phyloP scores from a whole-genome alignment of 106 monocot species.

The Acorus gramineus region DNA sequence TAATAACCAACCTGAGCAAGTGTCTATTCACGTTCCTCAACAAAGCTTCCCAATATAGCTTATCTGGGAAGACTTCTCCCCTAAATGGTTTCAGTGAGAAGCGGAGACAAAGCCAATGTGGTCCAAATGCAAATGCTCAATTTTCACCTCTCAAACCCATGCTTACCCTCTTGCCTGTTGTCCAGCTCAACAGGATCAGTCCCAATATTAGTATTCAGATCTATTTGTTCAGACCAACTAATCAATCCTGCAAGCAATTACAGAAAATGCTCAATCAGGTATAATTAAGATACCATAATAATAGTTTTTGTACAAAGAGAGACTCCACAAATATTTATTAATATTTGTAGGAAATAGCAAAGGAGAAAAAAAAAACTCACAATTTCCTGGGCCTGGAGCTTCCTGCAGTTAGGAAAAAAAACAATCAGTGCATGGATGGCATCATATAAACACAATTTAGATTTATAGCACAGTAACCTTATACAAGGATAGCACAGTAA shows the following conservation, averaged over 20 bases:
- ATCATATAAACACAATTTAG: too few relatives aligned
- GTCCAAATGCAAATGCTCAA: slow-evolving; percentile 26
- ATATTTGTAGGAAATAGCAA: too few relatives aligned
- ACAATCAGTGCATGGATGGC: too few relatives aligned
- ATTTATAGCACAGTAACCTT: too few relatives aligned
- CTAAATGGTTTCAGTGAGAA: slow-evolving; percentile 45
- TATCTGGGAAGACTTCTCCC: slow-evolving; percentile 77
- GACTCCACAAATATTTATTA: not conserved
- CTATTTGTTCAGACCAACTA: slow-evolving; percentile 21
- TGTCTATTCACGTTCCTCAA: slow-evolving; percentile 77
- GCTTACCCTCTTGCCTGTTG: slow-evolving; percentile 67
- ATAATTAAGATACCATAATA: not conserved
- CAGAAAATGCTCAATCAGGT: not conserved
- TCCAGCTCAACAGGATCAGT: slow-evolving; percentile 22
- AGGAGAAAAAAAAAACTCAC: too few relatives aligned
- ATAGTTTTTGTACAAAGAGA: not conserved
- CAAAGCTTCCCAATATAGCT: slow-evolving; percentile 68
- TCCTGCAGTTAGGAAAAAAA: too few relatives aligned
- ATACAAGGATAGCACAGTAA: too few relatives aligned
- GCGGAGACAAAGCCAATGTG: slow-evolving; percentile 15
- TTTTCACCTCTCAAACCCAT: slow-evolving; percentile 26
- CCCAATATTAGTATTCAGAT: slow-evolving; percentile 18
- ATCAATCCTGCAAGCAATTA: slow-evolving; percentile 26
- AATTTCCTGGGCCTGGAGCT: too few relatives aligned
- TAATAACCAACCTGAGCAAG: slow-evolving; percentile 58